Evolutionary conservation across 495 filamentous ascomycete species (phyloP), one percentile per base, ranked within the genome.

Genomic region (Collariella sp.): DNA sequence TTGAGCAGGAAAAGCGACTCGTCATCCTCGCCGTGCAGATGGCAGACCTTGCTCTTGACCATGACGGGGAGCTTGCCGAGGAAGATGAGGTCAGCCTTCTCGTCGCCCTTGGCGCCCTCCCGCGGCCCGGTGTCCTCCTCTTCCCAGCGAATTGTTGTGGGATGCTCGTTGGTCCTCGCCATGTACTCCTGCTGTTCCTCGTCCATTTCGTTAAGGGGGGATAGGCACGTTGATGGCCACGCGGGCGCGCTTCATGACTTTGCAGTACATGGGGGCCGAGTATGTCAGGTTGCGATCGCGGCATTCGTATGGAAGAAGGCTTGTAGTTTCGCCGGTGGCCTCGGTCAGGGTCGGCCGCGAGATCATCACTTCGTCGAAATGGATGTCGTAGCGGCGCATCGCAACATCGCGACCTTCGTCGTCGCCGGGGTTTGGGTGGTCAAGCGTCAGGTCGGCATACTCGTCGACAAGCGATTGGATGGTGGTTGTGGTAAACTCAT

Each of bases 41-140:
- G 85, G 73, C 93, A 99, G 59, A 91, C 88, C 64, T 91, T 86
- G 3, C 88, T 94, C 72, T 96, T 95, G 51, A 97, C 79, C 93
- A 99, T 99, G 60, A 97, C 88, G 0, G 93, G 93, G 52, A 99
- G 78, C 70, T 93, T 95, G 52, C 93, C 93, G 53, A 97, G 85
- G 71, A 89, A 95, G 26, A 91, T 82, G 42, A 63, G 63, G 56
- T 66, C 71, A 26, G 52, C 65, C 51, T 62, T 67, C 47, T 63
- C 62, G 11, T 63, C 79, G 26, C 67, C 67, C 38, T 76, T 70
- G 56, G 61, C 46, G 59, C 75, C 57, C 44, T 69, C 55, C 33
- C 50, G 58, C 49, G 73, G 48, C 23, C 70, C 64, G 40, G 67
- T 62, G 46, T 73, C 72, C 52, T 81, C 73, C n/a, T 76, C 71